Percentiles rank a stretch among this genome's conserved stretches.
Conservation (phyloP, 176 grass and related monocot genomes). For the Musa schizocarpa region DNA sequence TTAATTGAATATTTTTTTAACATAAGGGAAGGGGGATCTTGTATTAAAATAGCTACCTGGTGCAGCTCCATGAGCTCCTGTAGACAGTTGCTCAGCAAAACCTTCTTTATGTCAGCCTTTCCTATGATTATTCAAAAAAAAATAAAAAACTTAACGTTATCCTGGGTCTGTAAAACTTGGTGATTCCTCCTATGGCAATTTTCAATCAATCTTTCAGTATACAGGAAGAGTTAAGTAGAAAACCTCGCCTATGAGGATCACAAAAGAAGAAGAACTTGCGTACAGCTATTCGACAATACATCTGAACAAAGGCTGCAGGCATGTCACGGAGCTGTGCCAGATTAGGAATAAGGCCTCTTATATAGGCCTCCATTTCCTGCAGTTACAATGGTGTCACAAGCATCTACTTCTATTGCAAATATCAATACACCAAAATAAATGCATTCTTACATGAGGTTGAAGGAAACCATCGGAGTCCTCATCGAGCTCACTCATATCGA, state of each 20-base stretch:
- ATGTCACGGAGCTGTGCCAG: slow-evolving; percentile 91
- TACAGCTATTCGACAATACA: slow-evolving; percentile 99
- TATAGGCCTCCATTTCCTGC: slow-evolving; percentile 99
- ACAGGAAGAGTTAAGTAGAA: neutral
- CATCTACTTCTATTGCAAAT: too few relatives aligned
- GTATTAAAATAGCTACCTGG: slow-evolving; percentile 44
- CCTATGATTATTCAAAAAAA: slow-evolving; percentile 32
- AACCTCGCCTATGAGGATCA: slow-evolving; percentile 89
- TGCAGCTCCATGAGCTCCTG: slow-evolving; percentile 99
- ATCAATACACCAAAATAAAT: slow-evolving; percentile 10
- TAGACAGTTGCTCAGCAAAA: slow-evolving; percentile 93
- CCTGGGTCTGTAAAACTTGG: neutral
- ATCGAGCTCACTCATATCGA: slow-evolving; percentile 99
- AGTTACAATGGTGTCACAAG: neutral
- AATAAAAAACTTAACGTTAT: neutral
- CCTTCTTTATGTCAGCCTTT: slow-evolving; percentile 99
- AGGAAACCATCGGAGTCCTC: slow-evolving; percentile 99
- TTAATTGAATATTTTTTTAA: too few relatives aligned
- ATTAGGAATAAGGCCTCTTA: slow-evolving; percentile 97
- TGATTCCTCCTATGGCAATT: neutral
- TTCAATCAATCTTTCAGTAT: neutral
- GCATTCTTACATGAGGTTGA: slow-evolving; percentile 78
- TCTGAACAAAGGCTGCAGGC: slow-evolving; percentile 86
- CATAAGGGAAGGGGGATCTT: too few relatives aligned
- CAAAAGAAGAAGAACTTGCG: slow-evolving; percentile 99